Evolutionary conservation across 306 rosid species (phyloP), one percentile per base, ranked within the genome.

Genomic region (Morella rubra): DNA sequence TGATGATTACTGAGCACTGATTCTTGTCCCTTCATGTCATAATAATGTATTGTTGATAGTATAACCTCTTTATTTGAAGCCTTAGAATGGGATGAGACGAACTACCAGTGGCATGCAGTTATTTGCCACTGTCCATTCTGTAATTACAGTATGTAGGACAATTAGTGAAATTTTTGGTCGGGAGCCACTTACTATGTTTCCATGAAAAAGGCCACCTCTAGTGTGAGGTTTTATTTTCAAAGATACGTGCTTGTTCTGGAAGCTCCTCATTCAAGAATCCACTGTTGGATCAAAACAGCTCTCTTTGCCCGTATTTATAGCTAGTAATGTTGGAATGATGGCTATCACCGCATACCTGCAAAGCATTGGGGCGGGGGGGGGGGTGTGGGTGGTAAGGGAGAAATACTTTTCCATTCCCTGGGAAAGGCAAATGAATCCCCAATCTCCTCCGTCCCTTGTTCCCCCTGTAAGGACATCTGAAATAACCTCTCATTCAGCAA

Each of bases 291-390:
- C 37, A 27, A 53, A 52, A 73, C 74, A 60, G 44, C 42, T 73
- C 80, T 77, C 64, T 19, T 50, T 64, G 1, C 24, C 71, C 7
- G 42, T 71, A 73, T 20, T 54, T 62, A 60, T 72, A 53, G 69
- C 16, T 12, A 18, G 60, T 20, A 51, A 56, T 18, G 44, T 19
- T 54, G 10, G 9, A 54, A 18, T 54, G n/a, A 54, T 54, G 24
- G 59, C 59, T 54, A 18, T 7, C n/a, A n/a, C 22, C 18, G 27
- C 1, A 24, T 27, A 27, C 32, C 32, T 27, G 32, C 32, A 27
- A 27, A 27, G 2, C 32, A 27, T 27, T 27, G 7, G 7, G 10
- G 7, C 0, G 12, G 1, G 1, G 12, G 7, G 2, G 11, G n/a
- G n/a, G n/a, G n/a, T n/a, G n/a, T n/a, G n/a, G n/a, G n/a, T n/a